phyloP scores from a whole-genome alignment of 176 grass and related monocot genomes.

The Oryza brachyantha region DNA sequence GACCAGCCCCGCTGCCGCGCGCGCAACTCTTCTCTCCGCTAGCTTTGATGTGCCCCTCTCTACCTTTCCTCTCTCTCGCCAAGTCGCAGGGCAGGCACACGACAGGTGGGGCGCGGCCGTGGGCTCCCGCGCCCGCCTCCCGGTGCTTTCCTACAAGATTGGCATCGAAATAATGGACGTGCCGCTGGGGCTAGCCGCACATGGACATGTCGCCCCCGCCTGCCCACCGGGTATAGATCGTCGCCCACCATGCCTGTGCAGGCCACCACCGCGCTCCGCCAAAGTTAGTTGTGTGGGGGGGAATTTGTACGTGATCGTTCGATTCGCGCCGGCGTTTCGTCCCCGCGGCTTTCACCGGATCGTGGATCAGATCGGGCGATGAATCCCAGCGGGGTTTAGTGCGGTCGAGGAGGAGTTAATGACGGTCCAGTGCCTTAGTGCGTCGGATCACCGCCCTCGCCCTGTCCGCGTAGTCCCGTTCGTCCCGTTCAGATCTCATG shows the following conservation, averaged over 20 bases:
- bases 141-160: slow-evolving; percentile 41
- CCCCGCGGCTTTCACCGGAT: not conserved
- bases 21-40: not conserved
- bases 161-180: slow-evolving; percentile 40
- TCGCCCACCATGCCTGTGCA: too few species aligned
- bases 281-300: slow-evolving; percentile 16
- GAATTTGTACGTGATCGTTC: not conserved
- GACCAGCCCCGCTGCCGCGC: not conserved
- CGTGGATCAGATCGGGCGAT: not conserved
- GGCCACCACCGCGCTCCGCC: not conserved
- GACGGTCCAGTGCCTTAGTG: not conserved
- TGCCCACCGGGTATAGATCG: not conserved
- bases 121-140: slow-evolving; percentile 16
- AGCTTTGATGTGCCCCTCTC: not conserved
- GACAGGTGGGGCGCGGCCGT: slow-evolving; percentile 14
- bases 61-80: not conserved
- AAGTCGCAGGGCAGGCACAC: not conserved
- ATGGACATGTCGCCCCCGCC: slow-evolving; percentile 32
- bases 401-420: not conserved
- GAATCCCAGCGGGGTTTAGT: not conserved
- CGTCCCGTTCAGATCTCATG: not conserved
- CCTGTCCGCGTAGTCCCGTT: not conserved
- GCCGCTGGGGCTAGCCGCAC: slow-evolving; percentile 35
- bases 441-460: not conserved
- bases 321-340: not conserved